Conservation (phyloP, 2,329 filamentous ascomycete species). For the Hypoxylon sp. region DNA sequence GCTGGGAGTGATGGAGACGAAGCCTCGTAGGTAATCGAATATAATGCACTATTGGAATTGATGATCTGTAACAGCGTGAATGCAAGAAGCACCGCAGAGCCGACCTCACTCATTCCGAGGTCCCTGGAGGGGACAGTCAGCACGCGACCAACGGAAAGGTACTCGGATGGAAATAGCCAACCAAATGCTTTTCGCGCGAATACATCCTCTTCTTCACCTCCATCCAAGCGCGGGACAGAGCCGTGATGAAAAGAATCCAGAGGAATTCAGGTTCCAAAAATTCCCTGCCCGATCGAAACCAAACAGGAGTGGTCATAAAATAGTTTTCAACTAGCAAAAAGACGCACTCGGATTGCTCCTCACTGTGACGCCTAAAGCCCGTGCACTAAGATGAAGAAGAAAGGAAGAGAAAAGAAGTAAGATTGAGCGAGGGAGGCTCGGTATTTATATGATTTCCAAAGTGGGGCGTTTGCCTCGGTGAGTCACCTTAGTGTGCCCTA, state of each 20-base stretch:
- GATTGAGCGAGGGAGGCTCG: slow-evolving; percentile 14
- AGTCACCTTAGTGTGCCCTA: background rate
- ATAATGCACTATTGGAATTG: background rate
- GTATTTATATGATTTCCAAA: slow-evolving; percentile 40
- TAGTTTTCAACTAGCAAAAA: slow-evolving; percentile 96
- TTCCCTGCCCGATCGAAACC: slow-evolving; percentile 79
- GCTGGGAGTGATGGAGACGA: too few species aligned
- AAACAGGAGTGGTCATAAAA: slow-evolving; percentile 80
- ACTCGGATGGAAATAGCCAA: too few species aligned
- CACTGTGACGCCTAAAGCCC: slow-evolving; percentile 87
- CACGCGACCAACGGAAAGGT: background rate
- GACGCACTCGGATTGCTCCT: slow-evolving; percentile 88
- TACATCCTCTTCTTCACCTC: slow-evolving; percentile 63
- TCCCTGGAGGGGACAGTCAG: background rate
- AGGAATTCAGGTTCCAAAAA: slow-evolving; percentile 74
- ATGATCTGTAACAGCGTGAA: too few species aligned
- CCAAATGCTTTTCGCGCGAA: too few species aligned
- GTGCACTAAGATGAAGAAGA: slow-evolving; percentile 74
- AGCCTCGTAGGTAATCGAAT: background rate
- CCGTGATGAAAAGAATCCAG: slow-evolving; percentile 65
- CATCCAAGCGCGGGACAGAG: slow-evolving; percentile 57
- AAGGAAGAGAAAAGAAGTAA: slow-evolving; percentile 56
- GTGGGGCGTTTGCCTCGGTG: slow-evolving; percentile 13
- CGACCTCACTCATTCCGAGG: background rate
- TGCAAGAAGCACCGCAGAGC: background rate